Conservation (phyloP, 495 filamentous ascomycete genomes). For the Physcia stellaris region DNA sequence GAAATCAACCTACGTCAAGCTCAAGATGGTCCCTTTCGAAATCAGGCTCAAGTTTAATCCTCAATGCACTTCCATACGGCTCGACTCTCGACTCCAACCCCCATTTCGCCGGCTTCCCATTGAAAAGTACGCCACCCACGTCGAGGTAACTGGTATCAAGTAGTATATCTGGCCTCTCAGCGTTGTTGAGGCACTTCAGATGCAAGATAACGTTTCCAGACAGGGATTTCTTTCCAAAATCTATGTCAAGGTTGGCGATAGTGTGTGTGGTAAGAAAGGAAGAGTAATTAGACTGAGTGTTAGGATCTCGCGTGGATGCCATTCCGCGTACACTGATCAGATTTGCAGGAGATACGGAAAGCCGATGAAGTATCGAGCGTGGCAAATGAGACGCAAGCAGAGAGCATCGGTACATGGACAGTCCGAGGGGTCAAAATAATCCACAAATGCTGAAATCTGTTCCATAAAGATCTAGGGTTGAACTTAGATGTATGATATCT, state of each 20-base stretch:
- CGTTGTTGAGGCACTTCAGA: constrained; percentile 57
- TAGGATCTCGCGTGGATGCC: constrained; percentile 57
- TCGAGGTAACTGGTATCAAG: constrained; percentile 77
- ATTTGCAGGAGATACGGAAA: too few relatives aligned
- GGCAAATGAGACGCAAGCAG: too few relatives aligned
- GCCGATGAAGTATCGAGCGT: too few relatives aligned
- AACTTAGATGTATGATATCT: too few relatives aligned
- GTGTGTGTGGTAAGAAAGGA: constrained; percentile 72
- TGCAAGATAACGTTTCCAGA: constrained; percentile 61
- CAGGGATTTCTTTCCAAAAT: constrained; percentile 64
- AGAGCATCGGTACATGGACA: too few relatives aligned
- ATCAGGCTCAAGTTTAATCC: constrained; percentile 52
- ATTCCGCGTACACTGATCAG: too few relatives aligned
- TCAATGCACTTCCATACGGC: constrained; percentile 69
- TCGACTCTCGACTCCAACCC: constrained; percentile 50
- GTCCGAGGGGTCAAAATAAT: too few relatives aligned
- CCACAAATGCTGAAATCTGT: too few relatives aligned
- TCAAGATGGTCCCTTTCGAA: constrained; percentile 48
- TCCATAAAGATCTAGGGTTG: too few relatives aligned
- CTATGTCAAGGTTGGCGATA: constrained; percentile 60
- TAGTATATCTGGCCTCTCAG: constrained; percentile 56
- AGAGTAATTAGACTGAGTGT: constrained; percentile 84
- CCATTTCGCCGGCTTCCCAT: constrained; percentile 50
- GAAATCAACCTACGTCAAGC: constrained; percentile 39
- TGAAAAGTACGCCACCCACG: constrained; percentile 50